Percentiles rank a stretch among this genome's conserved stretches.
phyloP scores from a whole-genome alignment of 2,329 filamentous ascomycete genomes.

The Aspergillus tubingensis region DNA sequence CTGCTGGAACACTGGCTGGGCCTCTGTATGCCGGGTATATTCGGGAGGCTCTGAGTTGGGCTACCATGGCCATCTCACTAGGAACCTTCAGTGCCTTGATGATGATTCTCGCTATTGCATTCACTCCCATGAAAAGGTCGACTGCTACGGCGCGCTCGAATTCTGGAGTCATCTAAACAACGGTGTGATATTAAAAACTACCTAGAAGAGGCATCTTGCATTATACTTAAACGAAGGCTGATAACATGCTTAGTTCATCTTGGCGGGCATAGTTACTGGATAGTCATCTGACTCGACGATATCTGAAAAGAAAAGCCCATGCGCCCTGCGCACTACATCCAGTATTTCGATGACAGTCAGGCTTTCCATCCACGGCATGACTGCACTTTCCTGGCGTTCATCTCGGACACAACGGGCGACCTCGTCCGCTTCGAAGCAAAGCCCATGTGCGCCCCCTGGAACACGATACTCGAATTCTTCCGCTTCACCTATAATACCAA shows the following conservation, averaged over 20 bases:
- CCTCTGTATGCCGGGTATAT: constrained; percentile 54
- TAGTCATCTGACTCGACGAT: not conserved
- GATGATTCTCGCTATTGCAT: not conserved
- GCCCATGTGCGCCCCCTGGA: not conserved
- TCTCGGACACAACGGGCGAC: not conserved
- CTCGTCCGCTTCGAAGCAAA: not conserved
- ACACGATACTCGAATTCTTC: not conserved
- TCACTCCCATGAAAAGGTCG: not conserved
- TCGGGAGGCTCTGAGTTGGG: constrained; percentile 48
- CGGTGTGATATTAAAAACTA: not conserved
- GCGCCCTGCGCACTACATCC: not conserved
- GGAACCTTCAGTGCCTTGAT: not conserved
- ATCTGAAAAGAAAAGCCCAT: not conserved
- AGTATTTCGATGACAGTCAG: not conserved
- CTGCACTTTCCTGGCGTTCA: not conserved
- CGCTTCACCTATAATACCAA: not conserved
- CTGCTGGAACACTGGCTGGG: constrained; percentile 51
- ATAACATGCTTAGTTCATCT: not conserved
- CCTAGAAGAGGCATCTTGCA: not conserved
- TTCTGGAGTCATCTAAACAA: not conserved
- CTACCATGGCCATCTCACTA: constrained; percentile 42
- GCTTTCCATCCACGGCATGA: not conserved
- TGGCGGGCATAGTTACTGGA: not conserved
- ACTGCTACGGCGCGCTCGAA: no score
- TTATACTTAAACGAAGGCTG: fast-evolving